phyloP scores from a whole-genome alignment of 805 yeast species.

The Hanseniaspora nectarophila region DNA sequence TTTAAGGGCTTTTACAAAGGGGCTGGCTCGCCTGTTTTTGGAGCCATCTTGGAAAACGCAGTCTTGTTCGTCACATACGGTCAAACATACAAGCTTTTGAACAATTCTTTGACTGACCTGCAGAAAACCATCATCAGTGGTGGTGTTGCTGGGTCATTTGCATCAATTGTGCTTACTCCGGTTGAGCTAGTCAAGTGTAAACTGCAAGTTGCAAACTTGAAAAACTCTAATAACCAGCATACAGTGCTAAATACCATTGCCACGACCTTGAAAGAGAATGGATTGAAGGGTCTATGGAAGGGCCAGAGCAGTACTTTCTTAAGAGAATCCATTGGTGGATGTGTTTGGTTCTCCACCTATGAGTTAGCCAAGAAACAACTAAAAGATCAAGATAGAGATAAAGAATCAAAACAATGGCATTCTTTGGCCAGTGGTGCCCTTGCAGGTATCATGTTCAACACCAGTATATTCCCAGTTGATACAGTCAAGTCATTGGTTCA shows the following conservation, averaged over 20 bases:
- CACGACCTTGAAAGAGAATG: conserved; percentile 38
- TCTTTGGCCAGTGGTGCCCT: conserved; percentile 66
- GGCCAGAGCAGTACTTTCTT: conserved; percentile 74
- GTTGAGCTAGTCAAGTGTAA: conserved; percentile 84
- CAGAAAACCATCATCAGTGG: conserved; percentile 50
- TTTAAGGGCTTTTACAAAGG: conserved; percentile 65
- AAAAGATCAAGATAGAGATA: conserved; percentile 21
- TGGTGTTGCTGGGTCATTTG: conserved; percentile 67
- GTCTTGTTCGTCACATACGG: conserved; percentile 60
- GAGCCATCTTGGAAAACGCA: conserved; percentile 85
- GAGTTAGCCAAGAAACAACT: conserved; percentile 39
- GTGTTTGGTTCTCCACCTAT: conserved; percentile 89
- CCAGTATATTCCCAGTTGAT: conserved; percentile 77
- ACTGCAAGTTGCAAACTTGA: conserved; percentile 50
- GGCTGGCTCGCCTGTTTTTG: conserved; percentile 66
- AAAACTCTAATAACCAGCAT: conserved; percentile 22
- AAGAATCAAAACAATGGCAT: conserved; percentile 36
- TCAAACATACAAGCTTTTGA: conserved; percentile 30
- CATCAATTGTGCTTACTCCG: conserved; percentile 78
- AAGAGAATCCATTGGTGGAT: conserved; percentile 81
- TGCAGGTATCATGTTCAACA: conserved; percentile 75
- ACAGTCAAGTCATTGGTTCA: conserved; percentile 82
- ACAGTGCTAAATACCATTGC: conserved; percentile 31
- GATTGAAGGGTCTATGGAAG: conserved; percentile 68
- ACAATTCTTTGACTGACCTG: neutral